Base-by-base conservation (phyloP, 441 rosid species). In the Euphorbia schlechtendalii region DNA sequence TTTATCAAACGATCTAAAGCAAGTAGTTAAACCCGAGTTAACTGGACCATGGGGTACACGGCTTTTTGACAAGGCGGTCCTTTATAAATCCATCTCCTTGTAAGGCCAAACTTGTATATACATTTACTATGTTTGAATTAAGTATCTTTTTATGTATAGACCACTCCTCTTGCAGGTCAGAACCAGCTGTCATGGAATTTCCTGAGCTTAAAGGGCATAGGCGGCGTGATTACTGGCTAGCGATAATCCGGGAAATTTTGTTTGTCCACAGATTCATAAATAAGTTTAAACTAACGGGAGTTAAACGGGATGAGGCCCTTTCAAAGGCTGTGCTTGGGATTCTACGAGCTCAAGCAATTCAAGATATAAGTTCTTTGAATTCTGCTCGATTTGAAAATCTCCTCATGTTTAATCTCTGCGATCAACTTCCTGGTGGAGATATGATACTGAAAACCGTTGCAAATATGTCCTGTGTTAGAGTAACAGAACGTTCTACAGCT, bases 41-140 rank as follows among this genome's bases (percentile, higher is more conserved):
- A 84, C 95, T 20, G 97, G 99, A 70, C 97, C 99, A 58, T 93
- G 96, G 99, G 99, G 97, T 24, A 83, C 99, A 59, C 84, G 99
- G 36, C 86, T 93, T 70, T 93, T 90, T 69, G 99, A 93, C 78
- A 93, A 93, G 79, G 99, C 97, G 1, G 87, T 93, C 61, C 77
- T 74, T 11, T 93, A 93, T 70, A 93, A 87, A 63, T 90, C 97
- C 71, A 74, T 78, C 73, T 87, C 90, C 61, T 71, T 93, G 99
- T 93, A 80, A n/a, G n/a, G n/a, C n/a, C 22, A 20, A 60, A 59
- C 56, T 64, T 62, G 21, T 59, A n/a, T 55, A 36, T 71, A 24
- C 69, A 73, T 68, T 20, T 36, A 8, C 40, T 34, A 34, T 34
- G 40, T 22, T 40, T 56, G 49, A 34, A 63, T 48, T 12, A 69